phyloP scores from a whole-genome alignment of 2,329 filamentous ascomycete species.

The Sarocladiaceae sp. region DNA sequence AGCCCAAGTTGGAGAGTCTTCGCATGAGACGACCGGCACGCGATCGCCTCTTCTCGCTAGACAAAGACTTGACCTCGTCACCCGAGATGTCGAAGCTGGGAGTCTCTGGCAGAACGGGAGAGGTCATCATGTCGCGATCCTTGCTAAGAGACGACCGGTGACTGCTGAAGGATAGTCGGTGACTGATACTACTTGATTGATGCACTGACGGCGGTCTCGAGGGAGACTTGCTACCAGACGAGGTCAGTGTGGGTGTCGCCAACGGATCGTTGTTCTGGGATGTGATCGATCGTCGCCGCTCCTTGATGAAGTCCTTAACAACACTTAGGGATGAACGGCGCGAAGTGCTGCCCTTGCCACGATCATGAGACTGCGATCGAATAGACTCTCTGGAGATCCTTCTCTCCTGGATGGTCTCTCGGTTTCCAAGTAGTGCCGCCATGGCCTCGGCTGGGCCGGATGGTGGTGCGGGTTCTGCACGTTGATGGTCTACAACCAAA shows the following conservation, averaged over 20 bases:
- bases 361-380: slow-evolving; percentile 30
- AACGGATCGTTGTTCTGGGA: slow-evolving; percentile 41
- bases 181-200: slow-evolving; percentile 47
- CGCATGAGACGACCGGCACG: slow-evolving; percentile 54
- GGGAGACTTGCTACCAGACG: slow-evolving; percentile 28
- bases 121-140: slow-evolving; percentile 3
- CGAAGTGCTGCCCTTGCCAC: slow-evolving; percentile 32
- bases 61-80: slow-evolving; percentile 7
- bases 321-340: slow-evolving; percentile 56
- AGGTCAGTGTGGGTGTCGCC: slow-evolving; percentile 24
- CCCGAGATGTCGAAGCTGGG: slow-evolving; percentile 26
- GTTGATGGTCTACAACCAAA: slow-evolving; percentile 52
- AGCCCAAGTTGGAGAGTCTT: slow-evolving; percentile 37
- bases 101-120: slow-evolving; percentile 29
- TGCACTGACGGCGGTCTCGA: slow-evolving; percentile 44
- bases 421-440: slow-evolving; percentile 18
- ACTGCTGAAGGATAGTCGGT: slow-evolving; percentile 41
- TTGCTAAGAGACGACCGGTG: slow-evolving; percentile 46
- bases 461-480: slow-evolving; percentile 16
- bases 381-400: slow-evolving; percentile 38
- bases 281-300: slow-evolving; percentile 49
- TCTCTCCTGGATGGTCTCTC: slow-evolving; percentile 45
- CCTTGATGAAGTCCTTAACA: slow-evolving; percentile 59
- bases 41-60: slow-evolving; percentile 23
- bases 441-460: slow-evolving; percentile 19